phyloP scores from a whole-genome alignment of 2,329 filamentous ascomycete species.

The Aspergillus sojae region DNA sequence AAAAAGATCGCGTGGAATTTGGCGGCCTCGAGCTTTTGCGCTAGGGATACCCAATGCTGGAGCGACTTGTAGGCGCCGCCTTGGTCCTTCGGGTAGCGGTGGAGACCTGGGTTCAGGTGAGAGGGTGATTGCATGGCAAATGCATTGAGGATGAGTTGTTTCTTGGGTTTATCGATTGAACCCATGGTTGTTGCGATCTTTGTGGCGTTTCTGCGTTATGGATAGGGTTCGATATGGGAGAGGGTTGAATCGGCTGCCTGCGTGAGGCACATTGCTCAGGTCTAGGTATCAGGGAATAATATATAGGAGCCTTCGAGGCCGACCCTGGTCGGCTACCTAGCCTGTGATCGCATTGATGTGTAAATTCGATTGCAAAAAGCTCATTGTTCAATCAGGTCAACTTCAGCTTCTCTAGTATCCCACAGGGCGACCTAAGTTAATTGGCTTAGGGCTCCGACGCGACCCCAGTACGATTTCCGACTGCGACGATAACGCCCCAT shows the following conservation, averaged over 20 bases:
- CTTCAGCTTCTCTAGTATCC: neutral
- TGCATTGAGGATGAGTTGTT: constrained; percentile 51
- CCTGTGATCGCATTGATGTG: neutral
- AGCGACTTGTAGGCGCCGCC: constrained; percentile 45
- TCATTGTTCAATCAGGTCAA: neutral
- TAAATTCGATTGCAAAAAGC: neutral
- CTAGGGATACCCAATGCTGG: constrained; percentile 51
- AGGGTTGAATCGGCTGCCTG: neutral
- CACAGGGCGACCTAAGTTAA: neutral
- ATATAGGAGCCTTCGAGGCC: neutral
- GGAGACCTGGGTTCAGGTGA: constrained; percentile 49
- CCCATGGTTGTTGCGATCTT: neutral
- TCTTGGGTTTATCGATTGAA: constrained; percentile 18
- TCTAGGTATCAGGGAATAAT: neutral
- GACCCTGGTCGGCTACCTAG: neutral
- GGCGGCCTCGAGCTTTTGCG: constrained; percentile 51
- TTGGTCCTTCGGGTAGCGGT: constrained; percentile 39
- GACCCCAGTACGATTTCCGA: neutral
- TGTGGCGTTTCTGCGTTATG: neutral
- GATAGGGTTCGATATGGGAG: neutral
- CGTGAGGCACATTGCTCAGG: neutral
- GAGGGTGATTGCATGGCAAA: constrained; percentile 53
- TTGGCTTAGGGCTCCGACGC: neutral
- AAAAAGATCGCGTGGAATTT: constrained; percentile 57
- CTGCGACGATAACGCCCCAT: neutral